Evolutionary conservation across 139 green algal genomes (phyloP).

Genomic region (Tetradesmus obliquus): DNA sequence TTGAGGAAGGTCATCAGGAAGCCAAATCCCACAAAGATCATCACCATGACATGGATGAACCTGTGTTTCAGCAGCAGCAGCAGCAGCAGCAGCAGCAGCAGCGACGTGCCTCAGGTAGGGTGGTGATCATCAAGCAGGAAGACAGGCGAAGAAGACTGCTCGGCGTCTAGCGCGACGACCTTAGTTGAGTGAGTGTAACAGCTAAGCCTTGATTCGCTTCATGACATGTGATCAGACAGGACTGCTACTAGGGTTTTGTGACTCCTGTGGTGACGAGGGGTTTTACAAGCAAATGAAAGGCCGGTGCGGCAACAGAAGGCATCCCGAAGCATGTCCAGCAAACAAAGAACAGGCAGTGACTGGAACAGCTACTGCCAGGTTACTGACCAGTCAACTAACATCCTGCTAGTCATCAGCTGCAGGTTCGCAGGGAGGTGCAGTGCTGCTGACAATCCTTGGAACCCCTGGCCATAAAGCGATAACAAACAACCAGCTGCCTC

Average conservation of each 20-base stretch:
- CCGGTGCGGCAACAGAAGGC: background rate
- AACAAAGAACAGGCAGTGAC: background rate
- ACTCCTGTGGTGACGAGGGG: too few species aligned
- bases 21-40: constrained; percentile 75
- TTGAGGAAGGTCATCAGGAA: constrained; percentile 78
- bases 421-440: background rate
- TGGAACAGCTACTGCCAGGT: background rate
- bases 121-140: background rate
- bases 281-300: background rate
- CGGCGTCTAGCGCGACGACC: too few species aligned
- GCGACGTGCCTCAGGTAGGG: background rate
- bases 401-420: background rate
- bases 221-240: too few species aligned
- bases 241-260: too few species aligned
- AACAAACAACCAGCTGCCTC: background rate
- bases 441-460: background rate
- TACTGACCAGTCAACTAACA: background rate
- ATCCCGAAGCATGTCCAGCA: background rate
- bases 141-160: too few species aligned
- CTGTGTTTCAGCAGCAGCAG: background rate
- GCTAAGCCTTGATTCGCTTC: too few species aligned
- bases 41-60: constrained; percentile 52
- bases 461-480: background rate
- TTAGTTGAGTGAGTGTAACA: too few species aligned
- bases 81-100: background rate